phyloP scores from a whole-genome alignment of 345 rosid species.

The Orychophragmus violaceus region DNA sequence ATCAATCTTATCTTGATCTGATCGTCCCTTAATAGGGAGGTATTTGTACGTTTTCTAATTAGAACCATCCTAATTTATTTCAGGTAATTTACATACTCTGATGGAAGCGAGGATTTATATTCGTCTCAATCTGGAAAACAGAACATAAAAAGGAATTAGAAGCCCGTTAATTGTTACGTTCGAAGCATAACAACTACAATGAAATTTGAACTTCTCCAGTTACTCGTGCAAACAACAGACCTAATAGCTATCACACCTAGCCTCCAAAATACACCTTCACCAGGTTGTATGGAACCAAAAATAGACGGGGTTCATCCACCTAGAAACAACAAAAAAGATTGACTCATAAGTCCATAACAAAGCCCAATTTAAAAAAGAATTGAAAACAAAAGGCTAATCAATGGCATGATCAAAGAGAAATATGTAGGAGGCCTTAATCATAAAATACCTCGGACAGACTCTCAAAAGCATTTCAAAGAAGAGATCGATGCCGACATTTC shows the following conservation, averaged over 20 bases:
- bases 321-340: constrained; percentile 35
- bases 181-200: not conserved
- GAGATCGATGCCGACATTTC: constrained; percentile 90
- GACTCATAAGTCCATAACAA: constrained; percentile 26
- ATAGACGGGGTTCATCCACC: constrained; percentile 80
- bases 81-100: constrained; percentile 84
- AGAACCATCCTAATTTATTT: too few relatives aligned
- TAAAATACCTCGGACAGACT: constrained; percentile 76
- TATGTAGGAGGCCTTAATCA: too few relatives aligned
- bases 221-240: constrained; percentile 5
- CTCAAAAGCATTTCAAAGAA: constrained; percentile 97
- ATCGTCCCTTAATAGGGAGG: too few relatives aligned
- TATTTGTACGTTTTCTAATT: too few relatives aligned
- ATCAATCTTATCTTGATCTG: too few relatives aligned
- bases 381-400: constrained; percentile 1
- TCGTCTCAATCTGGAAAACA: constrained; percentile 86
- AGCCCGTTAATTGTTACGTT: not conserved
- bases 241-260: too few relatives aligned
- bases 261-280: constrained; percentile 90
- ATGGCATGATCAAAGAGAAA: not conserved
- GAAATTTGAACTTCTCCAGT: too few relatives aligned
- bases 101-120: constrained; percentile 71
- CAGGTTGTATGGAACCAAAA: constrained; percentile 61
- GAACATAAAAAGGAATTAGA: constrained; percentile 16
- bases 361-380: too few relatives aligned